phyloP scores from a whole-genome alignment of 202 grass and related monocot genomes.

The Saccharum hybrid region DNA sequence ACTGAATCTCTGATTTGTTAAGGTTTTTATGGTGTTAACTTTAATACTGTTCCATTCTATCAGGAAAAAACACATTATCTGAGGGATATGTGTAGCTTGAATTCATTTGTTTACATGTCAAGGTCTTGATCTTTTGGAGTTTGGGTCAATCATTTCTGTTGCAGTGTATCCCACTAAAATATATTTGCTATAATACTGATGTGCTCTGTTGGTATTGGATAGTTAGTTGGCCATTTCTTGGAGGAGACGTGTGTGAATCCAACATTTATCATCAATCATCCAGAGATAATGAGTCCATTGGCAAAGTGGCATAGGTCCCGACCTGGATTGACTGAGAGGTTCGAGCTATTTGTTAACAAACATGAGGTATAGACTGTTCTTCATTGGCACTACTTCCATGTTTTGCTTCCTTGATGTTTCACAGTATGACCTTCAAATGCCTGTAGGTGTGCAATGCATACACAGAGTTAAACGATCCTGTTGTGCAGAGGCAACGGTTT shows the following conservation, averaged over 20 bases:
- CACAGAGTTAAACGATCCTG: slow-evolving; percentile 91
- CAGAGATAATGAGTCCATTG: slow-evolving; percentile 99
- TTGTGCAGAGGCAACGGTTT: slow-evolving; percentile 90
- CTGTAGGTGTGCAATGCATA: slow-evolving; percentile 93
- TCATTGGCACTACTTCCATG: slow-evolving; percentile 8
- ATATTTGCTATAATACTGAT: slow-evolving; percentile 29
- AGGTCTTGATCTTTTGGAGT: slow-evolving; percentile 10
- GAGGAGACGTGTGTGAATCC: slow-evolving; percentile 91
- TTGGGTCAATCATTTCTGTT: neutral
- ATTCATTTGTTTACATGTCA: slow-evolving; percentile 18
- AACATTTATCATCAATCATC: slow-evolving; percentile 94
- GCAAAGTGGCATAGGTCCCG: slow-evolving; percentile 87
- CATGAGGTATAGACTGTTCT: slow-evolving; percentile 70
- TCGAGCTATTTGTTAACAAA: slow-evolving; percentile 96
- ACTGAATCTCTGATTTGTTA: neutral
- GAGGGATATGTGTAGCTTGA: neutral
- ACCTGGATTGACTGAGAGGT: slow-evolving; percentile 79
- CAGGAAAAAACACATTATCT: neutral
- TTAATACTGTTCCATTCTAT: neutral
- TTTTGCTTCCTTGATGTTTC: slow-evolving; percentile 30
- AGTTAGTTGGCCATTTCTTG: slow-evolving; percentile 96
- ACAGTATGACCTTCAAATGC: slow-evolving; percentile 37
- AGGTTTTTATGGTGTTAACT: slow-evolving; percentile 11
- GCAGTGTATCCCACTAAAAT: neutral
- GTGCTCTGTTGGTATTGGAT: slow-evolving; percentile 39